Evolutionary conservation across 2,329 filamentous ascomycete genomes (phyloP), one percentile per base, ranked within the genome.

Genomic region (Lachnellula subtilissima): DNA sequence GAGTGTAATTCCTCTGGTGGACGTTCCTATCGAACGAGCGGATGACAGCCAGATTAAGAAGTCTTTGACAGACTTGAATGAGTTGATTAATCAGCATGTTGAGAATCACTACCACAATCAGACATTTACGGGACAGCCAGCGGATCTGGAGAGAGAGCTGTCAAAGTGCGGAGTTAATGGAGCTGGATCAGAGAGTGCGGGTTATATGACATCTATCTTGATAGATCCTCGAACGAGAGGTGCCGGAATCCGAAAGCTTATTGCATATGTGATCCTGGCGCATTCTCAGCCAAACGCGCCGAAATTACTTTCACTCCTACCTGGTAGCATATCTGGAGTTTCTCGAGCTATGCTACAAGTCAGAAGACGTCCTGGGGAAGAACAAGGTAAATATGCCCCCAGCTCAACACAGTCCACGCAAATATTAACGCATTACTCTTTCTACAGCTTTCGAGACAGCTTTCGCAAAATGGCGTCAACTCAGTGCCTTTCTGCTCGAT

Each of bases 71-170:
- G 65, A 71, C 0, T 54, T 76, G 2, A 65, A 66, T 1, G 63
- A 69, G 5, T 67, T 75, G 5, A 68, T 77, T 11, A 66, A 70
- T 28, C 68, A 73, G 39, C 75, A 78, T 56, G 71, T 75, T 40
- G 69, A 75, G 52, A 70, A 65, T 51, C 61, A 75, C 50, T 77
- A 76, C 50, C 72, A 74, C 52, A 47, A 60, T 0, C 56, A 67
- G 0, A 64, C 65, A 0, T 55, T 71, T 3, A 23, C 32, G 5
- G 17, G 23, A 17, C 25, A 19, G 6, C 25, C 37, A 23, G 23
- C 17, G 5, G 22, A 28, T 17, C 5, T 48, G 14, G 43, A 53
- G 19, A 2, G 42, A 7, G 42, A 45, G 22, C 19, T 45, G 2
- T 4, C 15, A 25, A 25, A 19, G 11, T 51, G 17, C 28, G 48